Evolutionary conservation across 306 rosid species (phyloP).

Genomic region (Fagus crenata): DNA sequence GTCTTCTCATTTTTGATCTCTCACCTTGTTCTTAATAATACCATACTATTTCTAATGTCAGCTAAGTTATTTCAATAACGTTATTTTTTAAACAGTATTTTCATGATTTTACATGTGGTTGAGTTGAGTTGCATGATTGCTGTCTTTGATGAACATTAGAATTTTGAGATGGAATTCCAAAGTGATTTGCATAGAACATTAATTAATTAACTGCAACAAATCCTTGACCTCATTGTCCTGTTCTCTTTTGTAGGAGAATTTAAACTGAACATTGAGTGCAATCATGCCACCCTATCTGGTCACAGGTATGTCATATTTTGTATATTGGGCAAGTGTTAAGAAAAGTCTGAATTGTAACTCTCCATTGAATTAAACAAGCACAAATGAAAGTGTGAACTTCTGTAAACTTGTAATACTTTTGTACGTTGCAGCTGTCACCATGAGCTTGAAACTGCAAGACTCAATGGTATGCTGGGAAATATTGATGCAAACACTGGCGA

Average conservation of each 20-base stretch:
- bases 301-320: constrained; percentile 63
- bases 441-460: constrained; percentile 95
- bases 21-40: neutral
- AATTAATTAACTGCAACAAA: constrained; percentile 8
- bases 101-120: neutral
- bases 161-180: constrained; percentile 4
- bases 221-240: constrained; percentile 10
- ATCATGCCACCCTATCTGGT: constrained; percentile 94
- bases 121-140: neutral
- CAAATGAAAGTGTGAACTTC: constrained; percentile 22
- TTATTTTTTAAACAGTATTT: neutral
- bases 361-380: constrained; percentile 13
- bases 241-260: constrained; percentile 65
- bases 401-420: constrained; percentile 7
- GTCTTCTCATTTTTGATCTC: neutral
- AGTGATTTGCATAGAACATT: neutral
- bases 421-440: constrained; percentile 71
- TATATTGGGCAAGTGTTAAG: neutral
- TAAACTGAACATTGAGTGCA: constrained; percentile 93
- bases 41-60: neutral
- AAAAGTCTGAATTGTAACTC: constrained; percentile 22
- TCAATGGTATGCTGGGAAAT: constrained; percentile 82
- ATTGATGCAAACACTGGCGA: constrained; percentile 94
- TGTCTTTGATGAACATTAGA: neutral
- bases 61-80: neutral